Percentiles rank a stretch among this genome's conserved stretches.
Conservation (phyloP, 2,329 filamentous ascomycete species). For the Fusarium odoratissimum region DNA sequence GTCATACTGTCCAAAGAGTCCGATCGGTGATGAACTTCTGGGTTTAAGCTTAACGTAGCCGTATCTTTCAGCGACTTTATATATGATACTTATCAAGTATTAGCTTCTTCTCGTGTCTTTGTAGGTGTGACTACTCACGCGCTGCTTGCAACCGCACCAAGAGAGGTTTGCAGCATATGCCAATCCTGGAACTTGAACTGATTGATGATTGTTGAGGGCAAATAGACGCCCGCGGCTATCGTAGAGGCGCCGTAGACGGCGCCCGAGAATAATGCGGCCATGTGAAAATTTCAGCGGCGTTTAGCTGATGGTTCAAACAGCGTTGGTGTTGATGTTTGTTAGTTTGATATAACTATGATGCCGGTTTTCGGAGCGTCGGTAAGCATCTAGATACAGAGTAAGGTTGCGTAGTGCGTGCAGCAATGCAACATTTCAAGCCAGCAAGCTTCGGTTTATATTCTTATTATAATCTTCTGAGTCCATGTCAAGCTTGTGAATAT, state of each 20-base stretch:
- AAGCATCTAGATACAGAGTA: neutral
- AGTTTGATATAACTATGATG: neutral
- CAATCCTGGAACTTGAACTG: slow-evolving; percentile 72
- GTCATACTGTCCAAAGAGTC: slow-evolving; percentile 66
- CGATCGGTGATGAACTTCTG: slow-evolving; percentile 63
- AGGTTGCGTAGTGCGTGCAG: neutral
- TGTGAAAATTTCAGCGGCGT: slow-evolving; percentile 13
- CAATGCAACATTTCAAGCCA: neutral
- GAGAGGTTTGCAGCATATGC: slow-evolving; percentile 74
- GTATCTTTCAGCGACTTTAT: slow-evolving; percentile 58
- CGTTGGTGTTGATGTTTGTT: neutral
- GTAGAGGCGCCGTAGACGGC: slow-evolving; percentile 72
- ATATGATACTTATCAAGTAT: slow-evolving; percentile 52
- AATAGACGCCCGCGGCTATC: slow-evolving; percentile 68
- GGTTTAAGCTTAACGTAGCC: slow-evolving; percentile 58
- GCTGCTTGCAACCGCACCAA: slow-evolving; percentile 71
- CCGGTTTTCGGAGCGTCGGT: slow-evolving; percentile 25
- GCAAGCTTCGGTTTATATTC: neutral
- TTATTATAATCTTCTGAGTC: neutral
- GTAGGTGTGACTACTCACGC: slow-evolving; percentile 58
- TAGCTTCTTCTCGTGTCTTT: neutral
- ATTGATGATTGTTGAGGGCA: slow-evolving; percentile 67
- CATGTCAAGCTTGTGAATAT: fast-evolving
- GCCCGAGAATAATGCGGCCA: slow-evolving; percentile 59
- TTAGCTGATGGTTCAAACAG: neutral